Evolutionary conservation across 2,329 filamentous ascomycete species (phyloP).

Genomic region (Chrysoporthe deuterocubensis): DNA sequence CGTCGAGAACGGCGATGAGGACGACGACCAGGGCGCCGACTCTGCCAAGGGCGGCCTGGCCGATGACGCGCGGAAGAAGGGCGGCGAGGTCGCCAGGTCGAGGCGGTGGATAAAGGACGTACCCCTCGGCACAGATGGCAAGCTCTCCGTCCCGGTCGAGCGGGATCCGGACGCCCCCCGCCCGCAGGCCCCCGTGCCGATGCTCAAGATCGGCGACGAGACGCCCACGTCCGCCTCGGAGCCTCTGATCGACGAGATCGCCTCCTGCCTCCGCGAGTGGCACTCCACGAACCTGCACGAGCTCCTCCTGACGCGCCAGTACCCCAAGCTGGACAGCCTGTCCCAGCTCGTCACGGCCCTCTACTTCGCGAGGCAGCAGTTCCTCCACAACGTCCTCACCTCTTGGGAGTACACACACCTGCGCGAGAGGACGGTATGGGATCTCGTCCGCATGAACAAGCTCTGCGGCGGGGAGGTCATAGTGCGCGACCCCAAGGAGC

Average conservation of each 20-base stretch:
- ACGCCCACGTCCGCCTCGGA: slow-evolving; percentile 88
- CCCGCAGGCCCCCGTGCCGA: slow-evolving; percentile 89
- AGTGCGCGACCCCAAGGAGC: slow-evolving; percentile 82
- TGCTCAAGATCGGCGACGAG: slow-evolving; percentile 97
- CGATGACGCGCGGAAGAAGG: slow-evolving; percentile 41
- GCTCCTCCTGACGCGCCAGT: slow-evolving; percentile 81
- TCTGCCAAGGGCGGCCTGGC: slow-evolving; percentile 59
- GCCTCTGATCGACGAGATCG: slow-evolving; percentile 95
- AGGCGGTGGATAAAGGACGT: slow-evolving; percentile 38
- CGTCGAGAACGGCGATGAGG: slow-evolving; percentile 48
- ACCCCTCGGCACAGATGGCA: slow-evolving; percentile 46
- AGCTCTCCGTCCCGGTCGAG: slow-evolving; percentile 52
- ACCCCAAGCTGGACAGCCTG: slow-evolving; percentile 79
- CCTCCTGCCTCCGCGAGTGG: slow-evolving; percentile 96
- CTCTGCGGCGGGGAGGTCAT: slow-evolving; percentile 92
- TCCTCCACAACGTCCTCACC: slow-evolving; percentile 93
- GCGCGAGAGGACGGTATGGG: slow-evolving; percentile 92
- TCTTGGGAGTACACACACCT: slow-evolving; percentile 78
- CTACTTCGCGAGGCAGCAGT: slow-evolving; percentile 83
- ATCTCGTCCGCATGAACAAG: slow-evolving; percentile 92
- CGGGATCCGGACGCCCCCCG: slow-evolving; percentile 72
- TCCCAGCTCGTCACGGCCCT: slow-evolving; percentile 80
- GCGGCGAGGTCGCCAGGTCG: slow-evolving; percentile 29
- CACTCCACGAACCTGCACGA: slow-evolving; percentile 97
- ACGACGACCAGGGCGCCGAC: slow-evolving; percentile 45